Base-by-base conservation (phyloP, 768 basidiomycete species). In the Macrolepiota fuliginosa region DNA sequence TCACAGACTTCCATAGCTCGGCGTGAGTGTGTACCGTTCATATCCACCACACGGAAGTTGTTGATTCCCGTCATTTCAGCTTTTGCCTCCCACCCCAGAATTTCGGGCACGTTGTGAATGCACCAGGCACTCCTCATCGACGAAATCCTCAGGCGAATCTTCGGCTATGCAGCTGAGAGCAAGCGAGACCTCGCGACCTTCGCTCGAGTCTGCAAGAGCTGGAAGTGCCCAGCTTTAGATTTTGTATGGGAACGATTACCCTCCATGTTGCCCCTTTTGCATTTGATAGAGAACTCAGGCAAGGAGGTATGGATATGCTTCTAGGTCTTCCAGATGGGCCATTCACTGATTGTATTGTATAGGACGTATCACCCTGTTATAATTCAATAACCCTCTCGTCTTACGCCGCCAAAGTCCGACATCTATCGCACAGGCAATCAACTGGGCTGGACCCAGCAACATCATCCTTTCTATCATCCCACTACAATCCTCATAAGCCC, bases 221-320 rank as follows among this genome's bases (percentile, higher is more conserved):
- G 82, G 81, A 77, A 71, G 49, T 76, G 78, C 35, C 82, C 81
- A 32, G 80, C 82, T 15, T 62, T 83, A 15, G 81, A 84, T 66
- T 65, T 70, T 32, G 61, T 82, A 15, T 85, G 82, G 82, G 65
- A 70, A 60, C 72, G 71, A 35, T 67, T 84, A 24, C 64, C 73
- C 27, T 81, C 79, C 24, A 68, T 45, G 49, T 63, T 24, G 36
- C 13, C 29, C 22, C 52, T 49, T 22, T 47, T 24, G 10, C 51
- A 27, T 53, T 39, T 27, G n/a, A 12, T 35, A n/a, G 45, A 56
- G n/a, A 71, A 77, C 52, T 63, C 74, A 45, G 54, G 51, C 17
- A 56, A 45, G 42, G 17, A 9, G n/a, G 42, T 45, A 45, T 19
- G 42, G 39, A 19, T n/a, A 45, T 17, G 15, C 19, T 45, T 19